Base-by-base conservation (phyloP, 2,329 filamentous ascomycete species). In the Fusarium palustre region DNA sequence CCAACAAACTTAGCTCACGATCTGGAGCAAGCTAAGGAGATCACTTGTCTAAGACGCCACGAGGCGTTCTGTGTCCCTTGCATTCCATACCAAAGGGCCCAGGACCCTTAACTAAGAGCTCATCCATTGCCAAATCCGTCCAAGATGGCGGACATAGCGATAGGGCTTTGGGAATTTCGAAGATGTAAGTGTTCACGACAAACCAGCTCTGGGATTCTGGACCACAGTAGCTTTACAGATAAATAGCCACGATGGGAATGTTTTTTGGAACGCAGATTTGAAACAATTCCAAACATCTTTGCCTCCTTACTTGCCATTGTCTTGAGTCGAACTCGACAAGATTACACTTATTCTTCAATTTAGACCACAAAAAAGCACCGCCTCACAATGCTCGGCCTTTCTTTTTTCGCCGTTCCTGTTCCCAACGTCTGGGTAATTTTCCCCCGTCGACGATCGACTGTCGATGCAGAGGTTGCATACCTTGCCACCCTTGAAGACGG, bases 311-410 rank as follows among this genome's bases (percentile, higher is more conserved):
- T 10, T 31, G 11, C 12, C 25, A n/a, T 39, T 30, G n/a, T 13
- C 22, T 45, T 42, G 13, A 8, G 34, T 20, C 2, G 7, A 25
- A 34, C 41, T 5, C 16, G n/a, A 20, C 30, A 41, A 24, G 12
- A 22, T 16, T 33, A 25, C 30, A n/a, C 15, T 12, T 42, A 30
- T 41, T 33, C 15, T 13, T 6, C 18, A 31, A 36, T 28, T 31
- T 7, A 42, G n/a, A 22, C 2, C 7, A 39, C 18, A 31, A 7
- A 25, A 30, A n/a, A 16, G 41, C 9, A 9, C 10, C 36, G 6
- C 16, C 2, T 45, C 24, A 68, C 18, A 13, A 75, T 75, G 73
- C 56, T 75, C 45, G 71, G 71, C 5, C 18, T 75, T 9, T 62
- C 52, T 9, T 64, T 72, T 22, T 73, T 73, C 25, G 42, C 64